Base-by-base conservation (phyloP, 1,139 yeast genomes). In the Protomyces lactucae-debilis region DNA sequence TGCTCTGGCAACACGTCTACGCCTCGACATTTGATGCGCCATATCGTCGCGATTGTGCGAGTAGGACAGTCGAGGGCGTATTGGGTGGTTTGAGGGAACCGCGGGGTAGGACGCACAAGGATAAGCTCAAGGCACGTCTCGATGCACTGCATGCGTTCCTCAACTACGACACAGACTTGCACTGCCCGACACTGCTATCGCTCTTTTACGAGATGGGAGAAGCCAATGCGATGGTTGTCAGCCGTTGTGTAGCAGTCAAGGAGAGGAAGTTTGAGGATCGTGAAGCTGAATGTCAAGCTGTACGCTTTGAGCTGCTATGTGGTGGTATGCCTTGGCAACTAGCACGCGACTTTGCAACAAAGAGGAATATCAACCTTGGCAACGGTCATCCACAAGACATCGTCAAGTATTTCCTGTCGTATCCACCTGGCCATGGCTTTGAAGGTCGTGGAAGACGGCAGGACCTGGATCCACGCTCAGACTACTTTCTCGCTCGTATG, bases 401-500 rank as follows among this genome's bases (percentile, higher is more conserved):
- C 16, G 25, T 16, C 10, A 43, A 10, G 25, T 18, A 43, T 18
- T 12, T 37, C 3, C 14, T 37, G 43, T 12, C 43, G 14, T 37
- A 5, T 37, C 43, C 16, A 9, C 43, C 43, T 1, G 43, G 43
- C 18, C 16, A 37, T n/a, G 43, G 43, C 43, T 37, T 14, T 37
- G 16, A 14, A 14, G 43, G 43, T 37, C 43, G 43, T 14, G 43
- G 43, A 0, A 12, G 43, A 14, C 14, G 43, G 16, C 43, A 37
- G 43, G 48, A 43, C 18, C 18, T 21, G 9, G 63, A 59, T 23
- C 57, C 63, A 16, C 55, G 63, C n/a, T 59, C 63, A 1, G 63
- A 59, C 32, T 14, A 40, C 4, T 43, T 40, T 52, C 57, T 59
- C 16, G 28, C 35, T 14, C 52, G 57, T 4, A 52, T 59, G 57